Percentiles rank a stretch among this genome's conserved stretches.
Conservation (phyloP, 129 eudicot genomes). For the Ambrosia artemisiifolia region DNA sequence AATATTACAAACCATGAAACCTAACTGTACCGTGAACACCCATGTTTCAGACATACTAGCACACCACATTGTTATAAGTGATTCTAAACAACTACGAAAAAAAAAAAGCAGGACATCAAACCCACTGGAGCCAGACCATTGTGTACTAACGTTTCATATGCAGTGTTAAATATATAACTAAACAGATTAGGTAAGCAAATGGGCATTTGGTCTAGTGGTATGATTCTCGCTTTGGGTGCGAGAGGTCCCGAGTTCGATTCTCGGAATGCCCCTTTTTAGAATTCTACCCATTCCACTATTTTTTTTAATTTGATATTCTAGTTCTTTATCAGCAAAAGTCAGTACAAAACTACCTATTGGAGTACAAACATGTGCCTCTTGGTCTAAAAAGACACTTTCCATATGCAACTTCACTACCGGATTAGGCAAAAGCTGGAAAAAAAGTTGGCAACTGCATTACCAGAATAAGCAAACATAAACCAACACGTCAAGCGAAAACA, state of each 20-base stretch:
- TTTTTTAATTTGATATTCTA: neutral
- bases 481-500: neutral
- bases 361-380: neutral
- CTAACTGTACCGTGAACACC: no score
- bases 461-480: neutral
- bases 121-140: neutral
- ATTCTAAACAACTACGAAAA: no score
- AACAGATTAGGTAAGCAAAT: no score
- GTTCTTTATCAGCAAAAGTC: neutral
- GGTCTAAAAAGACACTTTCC: no score
- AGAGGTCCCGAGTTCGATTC: no score
- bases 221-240: no score
- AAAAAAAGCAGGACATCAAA: no score
- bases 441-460: neutral
- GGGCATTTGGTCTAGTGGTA: no score
- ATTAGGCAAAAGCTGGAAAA: conserved; percentile 1
- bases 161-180: neutral
- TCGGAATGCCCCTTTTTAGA: neutral
- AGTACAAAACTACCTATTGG: neutral
- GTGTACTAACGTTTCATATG: neutral
- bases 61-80: no score
- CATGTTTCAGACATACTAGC: no score
- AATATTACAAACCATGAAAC: no score
- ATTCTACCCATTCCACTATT: neutral
- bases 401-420: no score